Percentiles rank a stretch among this genome's conserved stretches.
These are phyloP conservation scores for Actinidia arguta DNA, from an alignment of 179 eudicot genomes.

Conservation along the genomic window DNA sequence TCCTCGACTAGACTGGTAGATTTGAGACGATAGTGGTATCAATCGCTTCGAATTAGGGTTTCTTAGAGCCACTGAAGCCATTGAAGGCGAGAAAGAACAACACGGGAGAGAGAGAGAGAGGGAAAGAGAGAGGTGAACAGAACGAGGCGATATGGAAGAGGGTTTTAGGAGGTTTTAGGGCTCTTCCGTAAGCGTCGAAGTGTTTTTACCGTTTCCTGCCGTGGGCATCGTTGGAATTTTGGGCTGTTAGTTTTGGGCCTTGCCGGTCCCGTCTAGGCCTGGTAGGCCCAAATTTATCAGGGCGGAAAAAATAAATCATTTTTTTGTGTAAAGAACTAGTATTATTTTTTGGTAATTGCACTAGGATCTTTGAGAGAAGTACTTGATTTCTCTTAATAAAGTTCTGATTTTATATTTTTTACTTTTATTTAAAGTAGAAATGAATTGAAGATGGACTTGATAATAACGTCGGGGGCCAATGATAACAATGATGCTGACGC, in stretches of 20 bases:
- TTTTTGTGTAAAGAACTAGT: no score
- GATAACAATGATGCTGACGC: no score
- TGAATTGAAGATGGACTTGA: no score
- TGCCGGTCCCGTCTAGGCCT: background rate
- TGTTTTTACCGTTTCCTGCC: background rate
- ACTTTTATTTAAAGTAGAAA: no score
- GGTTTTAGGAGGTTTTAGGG: slow-evolving; percentile 34
- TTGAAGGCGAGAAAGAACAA: slow-evolving; percentile 19
- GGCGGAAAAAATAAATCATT: no score
- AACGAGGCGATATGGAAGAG: background rate
- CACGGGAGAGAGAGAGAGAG: background rate
- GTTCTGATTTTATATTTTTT: no score
- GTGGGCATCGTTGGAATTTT: background rate
- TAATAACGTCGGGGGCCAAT: no score
- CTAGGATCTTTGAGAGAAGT: no score
- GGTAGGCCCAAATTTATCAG: background rate
- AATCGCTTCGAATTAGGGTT: slow-evolving; percentile 68
- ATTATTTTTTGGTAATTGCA: no score
- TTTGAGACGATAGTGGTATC: slow-evolving; percentile 46
- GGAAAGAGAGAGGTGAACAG: background rate
- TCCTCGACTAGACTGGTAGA: slow-evolving; percentile 56
- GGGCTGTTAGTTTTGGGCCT: background rate
- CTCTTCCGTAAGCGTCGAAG: slow-evolving; percentile 9
- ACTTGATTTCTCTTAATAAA: no score
- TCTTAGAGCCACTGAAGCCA: slow-evolving; percentile 79